A percentile compares a stretch with the other conserved stretches of the same genome.
phyloP scores from a whole-genome alignment of 2,329 filamentous ascomycete species.

The Orbilia oligospora region DNA sequence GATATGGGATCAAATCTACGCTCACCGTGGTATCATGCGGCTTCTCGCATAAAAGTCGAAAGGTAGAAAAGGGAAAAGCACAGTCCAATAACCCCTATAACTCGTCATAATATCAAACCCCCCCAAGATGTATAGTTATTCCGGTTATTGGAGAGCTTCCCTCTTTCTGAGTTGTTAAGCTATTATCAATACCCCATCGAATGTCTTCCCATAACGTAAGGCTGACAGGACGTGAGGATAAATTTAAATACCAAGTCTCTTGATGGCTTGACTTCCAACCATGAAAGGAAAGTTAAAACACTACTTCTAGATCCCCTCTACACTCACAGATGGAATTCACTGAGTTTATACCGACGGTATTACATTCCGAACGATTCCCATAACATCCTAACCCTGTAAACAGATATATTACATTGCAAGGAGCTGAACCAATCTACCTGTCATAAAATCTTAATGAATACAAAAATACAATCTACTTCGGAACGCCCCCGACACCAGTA shows the following conservation, averaged over 20 bases:
- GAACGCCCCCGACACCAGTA: conserved; percentile 31
- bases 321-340: background rate
- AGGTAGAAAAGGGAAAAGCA: background rate
- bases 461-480: conserved; percentile 6
- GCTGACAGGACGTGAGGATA: too few species aligned
- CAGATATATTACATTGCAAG: background rate
- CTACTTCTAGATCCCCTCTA: background rate
- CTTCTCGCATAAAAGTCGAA: background rate
- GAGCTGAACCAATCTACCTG: too few species aligned
- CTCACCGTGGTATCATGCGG: conserved; percentile 5
- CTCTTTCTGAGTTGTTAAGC: too few species aligned
- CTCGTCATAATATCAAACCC: background rate
- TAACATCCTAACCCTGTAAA: background rate
- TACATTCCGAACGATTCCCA: background rate
- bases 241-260: background rate
- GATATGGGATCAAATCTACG: background rate
- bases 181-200: too few species aligned
- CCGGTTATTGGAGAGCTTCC: too few species aligned
- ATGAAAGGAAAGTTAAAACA: background rate
- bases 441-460: background rate
- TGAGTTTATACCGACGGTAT: conserved; percentile 9
- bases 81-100: conserved; percentile 12
- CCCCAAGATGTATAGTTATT: too few species aligned
- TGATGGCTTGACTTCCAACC: background rate
- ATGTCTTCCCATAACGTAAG: too few species aligned